Base-by-base conservation (phyloP, 2,329 filamentous ascomycete species). In the Xylariaceae sp. region DNA sequence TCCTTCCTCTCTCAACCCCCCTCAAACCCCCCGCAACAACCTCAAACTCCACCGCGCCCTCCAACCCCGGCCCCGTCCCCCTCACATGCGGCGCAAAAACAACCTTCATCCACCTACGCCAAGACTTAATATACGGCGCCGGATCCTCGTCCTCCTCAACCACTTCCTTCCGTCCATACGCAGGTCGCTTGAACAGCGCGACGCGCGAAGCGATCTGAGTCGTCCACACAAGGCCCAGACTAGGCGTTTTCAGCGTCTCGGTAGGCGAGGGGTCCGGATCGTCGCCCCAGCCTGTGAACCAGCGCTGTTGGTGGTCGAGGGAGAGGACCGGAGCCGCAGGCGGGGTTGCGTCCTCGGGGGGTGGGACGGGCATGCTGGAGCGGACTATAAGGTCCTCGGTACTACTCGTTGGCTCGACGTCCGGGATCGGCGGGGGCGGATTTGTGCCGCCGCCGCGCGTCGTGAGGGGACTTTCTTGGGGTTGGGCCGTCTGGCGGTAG, bases 281-380 rank as follows among this genome's bases (percentile, higher is more conserved):
- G 72, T 96, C 90, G 18, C 93, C 92, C 93, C 94, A 97, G 64
- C 94, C 92, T 3, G 92, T 95, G 75, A 97, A 96, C 84, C 92
- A 97, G 49, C 89, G 84, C 73, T 97, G 91, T 74, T 97, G 93
- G 73, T 97, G 89, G 67, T 95, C 88, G 7, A 97, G 82, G 37
- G 84, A 82, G 44, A 97, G 79, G 0, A 87, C 84, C 10, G 80
- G 74, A 0, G 76, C 76, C 1, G 73, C 69, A 1, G 73, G 68
- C 11, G 73, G 69, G 64, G 71, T 30, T 4, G 3, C 54, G 61
- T 72, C 65, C 34, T 70, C 68, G 23, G 68, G 68, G 4, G 69
- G 66, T 11, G 70, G 70, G 48, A 72, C 66, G 6, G 72, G 68
- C 66, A 73, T 69, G 68, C 72, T 75, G 23, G 73, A 73, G 23